Evolutionary conservation across 495 filamentous ascomycete species (phyloP), one percentile per base, ranked within the genome.

Genomic region (Copromyces sp.): DNA sequence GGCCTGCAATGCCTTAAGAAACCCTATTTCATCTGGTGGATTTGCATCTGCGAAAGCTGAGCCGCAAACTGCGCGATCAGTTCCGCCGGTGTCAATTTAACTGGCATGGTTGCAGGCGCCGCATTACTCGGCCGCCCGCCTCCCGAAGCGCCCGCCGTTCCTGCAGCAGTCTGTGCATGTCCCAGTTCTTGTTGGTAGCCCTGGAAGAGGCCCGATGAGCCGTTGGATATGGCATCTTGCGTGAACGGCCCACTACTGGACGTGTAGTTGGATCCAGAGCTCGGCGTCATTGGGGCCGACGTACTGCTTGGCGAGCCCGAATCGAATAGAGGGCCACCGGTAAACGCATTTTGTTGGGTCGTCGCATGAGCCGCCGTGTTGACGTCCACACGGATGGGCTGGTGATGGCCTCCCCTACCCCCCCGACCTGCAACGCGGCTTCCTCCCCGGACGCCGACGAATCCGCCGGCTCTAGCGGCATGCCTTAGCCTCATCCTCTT

Each of bases 171-270:
- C 29, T 35, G 53, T 65, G 53, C 53, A 0, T 17, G 53, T 17
- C 9, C 29, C 14, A 65, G 35, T 65, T 37, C 29, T 14, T 29
- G 53, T 16, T 65, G 53, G 29, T 35, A 65, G 24, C 29, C 29
- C 2, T 5, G 11, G 53, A 32, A 3, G 1, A 1, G 53, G 0
- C 0, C 2, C 16, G 24, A 6, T 8, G 29, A 0, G 29, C 14
- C 32, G 53, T 37, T 65, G 12, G 8, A 37, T 0, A 9, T 65
- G 53, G 20, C 20, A 1, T 0, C 47, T 35, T 35, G 1, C 12
- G 53, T 9, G 1, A 2, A 1, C 1, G 53, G 35, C 6, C 29
- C 53, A 4, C 1, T 35, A 4, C 53, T 65, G 1, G 29, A 24
- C 53, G 53, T 65, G 1, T 35, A 65, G 24, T 8, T 16, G 0